These are phyloP conservation scores for Penicillium occitanis DNA, from an alignment of 2,329 filamentous ascomycete genomes.

Conservation along the genomic window DNA sequence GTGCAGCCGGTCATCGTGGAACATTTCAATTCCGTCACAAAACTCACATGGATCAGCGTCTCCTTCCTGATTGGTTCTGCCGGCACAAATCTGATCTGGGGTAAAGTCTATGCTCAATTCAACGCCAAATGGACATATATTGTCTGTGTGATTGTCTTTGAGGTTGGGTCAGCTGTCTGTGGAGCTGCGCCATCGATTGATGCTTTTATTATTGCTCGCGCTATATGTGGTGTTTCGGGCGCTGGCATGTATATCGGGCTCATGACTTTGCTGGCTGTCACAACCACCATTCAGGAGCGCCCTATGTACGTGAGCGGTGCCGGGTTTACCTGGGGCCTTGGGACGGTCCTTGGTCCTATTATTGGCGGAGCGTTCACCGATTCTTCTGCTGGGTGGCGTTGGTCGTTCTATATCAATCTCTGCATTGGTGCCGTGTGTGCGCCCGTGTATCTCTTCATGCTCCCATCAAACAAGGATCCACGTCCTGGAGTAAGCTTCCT, in stretches of 20 bases:
- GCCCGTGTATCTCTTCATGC: slow-evolving; percentile 13
- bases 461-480: slow-evolving; percentile 18
- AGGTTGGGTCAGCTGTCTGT: slow-evolving; percentile 40
- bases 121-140: slow-evolving; percentile 2
- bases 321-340: slow-evolving; percentile 38
- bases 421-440: neutral
- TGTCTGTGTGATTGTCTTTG: slow-evolving; percentile 30
- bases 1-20: slow-evolving; percentile 46
- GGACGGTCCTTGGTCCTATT: slow-evolving; percentile 40
- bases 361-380: slow-evolving; percentile 40
- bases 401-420: slow-evolving; percentile 37
- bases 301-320: slow-evolving; percentile 36
- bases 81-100: slow-evolving; percentile 9
- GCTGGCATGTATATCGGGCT: slow-evolving; percentile 35
- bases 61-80: slow-evolving; percentile 43
- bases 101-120: neutral
- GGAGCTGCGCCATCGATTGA: slow-evolving; percentile 48
- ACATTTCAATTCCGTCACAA: slow-evolving; percentile 36
- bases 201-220: slow-evolving; percentile 48
- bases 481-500: neutral
- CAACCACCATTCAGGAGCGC: slow-evolving; percentile 26
- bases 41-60: slow-evolving; percentile 45
- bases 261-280: slow-evolving; percentile 30
- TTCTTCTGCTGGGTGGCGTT: slow-evolving; percentile 31
- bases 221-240: slow-evolving; percentile 35